Evolutionary conservation across 225 moss, liverwort and hornwort species (phyloP), one percentile per base, ranked within the genome.

Genomic region (Lunularia cruciata): DNA sequence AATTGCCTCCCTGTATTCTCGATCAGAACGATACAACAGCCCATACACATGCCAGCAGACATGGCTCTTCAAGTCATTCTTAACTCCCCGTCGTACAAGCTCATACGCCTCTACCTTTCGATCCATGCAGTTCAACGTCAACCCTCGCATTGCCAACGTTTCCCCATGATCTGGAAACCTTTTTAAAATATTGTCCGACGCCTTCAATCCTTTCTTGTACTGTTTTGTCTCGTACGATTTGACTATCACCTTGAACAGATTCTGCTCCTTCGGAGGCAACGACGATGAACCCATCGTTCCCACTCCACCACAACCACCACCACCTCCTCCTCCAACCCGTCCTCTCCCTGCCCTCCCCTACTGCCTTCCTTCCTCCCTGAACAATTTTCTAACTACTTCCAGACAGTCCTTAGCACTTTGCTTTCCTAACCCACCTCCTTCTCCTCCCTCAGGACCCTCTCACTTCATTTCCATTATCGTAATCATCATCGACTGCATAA

Each of bases 11-110:
- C 93, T 82, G 80, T 98, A 98, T 72, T 98, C 98, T 42, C 98
- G 87, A 73, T 98, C 93, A 45, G 98, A 98, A 37, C 93, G 93
- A 73, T 93, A 93, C 40, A 93, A 77, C 47, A 98, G 91, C 52
- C 98, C 98, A 79, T 89, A 89, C 49, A 98, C 98, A 53, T 98
- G 98, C 98, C 98, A 98, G 75, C 98, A 98, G 26, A 98, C 93
- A 84, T 98, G 98, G 75, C 98, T 98, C 83, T 93, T 93, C 72
- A 98, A 47, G 68, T 98, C 98, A 61, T 91, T 91, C 84, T 91
- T 98, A 65, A 98, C 82, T 33, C 98, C 98, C 77, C 83, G 86
- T n/a, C 89, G 86, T 26, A 98, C 98, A 45, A 98, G 87, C 49
- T 98, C 93, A 67, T 89, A 91, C 36, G 98, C 98, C 77, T 98